phyloP scores from a whole-genome alignment of 106 monocot genomes.

The Dactylorhiza incarnata region DNA sequence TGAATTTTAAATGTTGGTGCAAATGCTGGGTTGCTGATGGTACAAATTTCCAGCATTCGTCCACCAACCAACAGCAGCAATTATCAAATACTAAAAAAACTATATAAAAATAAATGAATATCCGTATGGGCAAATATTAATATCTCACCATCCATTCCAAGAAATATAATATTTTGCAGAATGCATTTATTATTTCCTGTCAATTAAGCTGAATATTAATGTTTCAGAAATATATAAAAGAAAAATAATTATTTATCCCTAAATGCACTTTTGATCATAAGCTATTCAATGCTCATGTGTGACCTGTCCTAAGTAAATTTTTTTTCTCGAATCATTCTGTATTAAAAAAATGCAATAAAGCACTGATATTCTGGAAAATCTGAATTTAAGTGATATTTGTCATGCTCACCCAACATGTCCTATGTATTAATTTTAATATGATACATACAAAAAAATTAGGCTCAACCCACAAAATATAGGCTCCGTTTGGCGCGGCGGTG shows the following conservation, averaged over 20 bases:
- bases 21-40: not conserved
- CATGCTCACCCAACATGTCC: too few species aligned
- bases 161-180: not conserved
- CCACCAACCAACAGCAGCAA: not conserved
- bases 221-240: not conserved
- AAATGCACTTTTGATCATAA: not conserved
- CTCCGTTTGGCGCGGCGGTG: too few species aligned
- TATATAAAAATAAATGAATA: not conserved
- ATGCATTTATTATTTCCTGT: constrained; percentile 6
- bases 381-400: too few species aligned
- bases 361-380: too few species aligned
- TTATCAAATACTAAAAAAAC: not conserved
- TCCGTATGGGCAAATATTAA: not conserved
- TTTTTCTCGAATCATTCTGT: not conserved
- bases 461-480: too few species aligned
- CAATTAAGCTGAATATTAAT: not conserved
- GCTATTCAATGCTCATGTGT: not conserved
- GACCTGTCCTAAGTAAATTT: not conserved
- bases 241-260: not conserved
- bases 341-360: too few species aligned
- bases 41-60: constrained; percentile 1
- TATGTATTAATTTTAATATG: too few species aligned
- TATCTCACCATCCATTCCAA: not conserved
- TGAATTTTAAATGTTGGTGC: not conserved
- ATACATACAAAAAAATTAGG: too few species aligned